Conservation (phyloP, 2,329 filamentous ascomycete species). For the Colletotrichum sp. region DNA sequence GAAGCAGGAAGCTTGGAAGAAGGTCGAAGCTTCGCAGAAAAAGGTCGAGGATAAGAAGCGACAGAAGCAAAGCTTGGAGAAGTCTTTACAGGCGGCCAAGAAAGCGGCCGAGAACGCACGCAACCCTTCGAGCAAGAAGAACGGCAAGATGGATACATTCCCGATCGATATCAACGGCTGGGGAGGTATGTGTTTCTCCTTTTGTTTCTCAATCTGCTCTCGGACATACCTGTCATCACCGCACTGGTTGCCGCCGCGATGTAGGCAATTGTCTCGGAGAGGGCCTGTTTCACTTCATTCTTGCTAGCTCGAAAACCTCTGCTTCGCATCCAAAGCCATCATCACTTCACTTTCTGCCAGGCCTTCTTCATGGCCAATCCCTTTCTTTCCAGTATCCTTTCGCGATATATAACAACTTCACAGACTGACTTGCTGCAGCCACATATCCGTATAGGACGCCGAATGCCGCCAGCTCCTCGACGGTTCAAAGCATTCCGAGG, state of each 20-base stretch:
- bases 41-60: not conserved
- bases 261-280: not conserved
- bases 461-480: not conserved
- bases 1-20: not conserved
- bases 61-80: conserved; percentile 2
- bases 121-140: not conserved
- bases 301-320: not conserved
- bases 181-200: not conserved
- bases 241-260: not conserved
- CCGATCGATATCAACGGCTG: not conserved
- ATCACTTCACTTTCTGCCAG: not conserved
- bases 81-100: not conserved
- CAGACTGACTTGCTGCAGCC: not conserved
- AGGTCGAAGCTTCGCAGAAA: not conserved
- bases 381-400: not conserved
- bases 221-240: not conserved
- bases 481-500: not conserved
- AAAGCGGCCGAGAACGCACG: not conserved
- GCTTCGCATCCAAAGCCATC: not conserved
- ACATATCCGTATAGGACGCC: not conserved
- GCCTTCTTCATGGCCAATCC: not conserved
- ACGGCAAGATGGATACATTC: not conserved
- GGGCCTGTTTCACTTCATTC: not conserved
- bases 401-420: not conserved
- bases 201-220: not conserved